Percentiles rank a stretch among this genome's conserved stretches.
phyloP scores from a whole-genome alignment of 108 stramenopile genomes.

The Skeletonema marinoi region DNA sequence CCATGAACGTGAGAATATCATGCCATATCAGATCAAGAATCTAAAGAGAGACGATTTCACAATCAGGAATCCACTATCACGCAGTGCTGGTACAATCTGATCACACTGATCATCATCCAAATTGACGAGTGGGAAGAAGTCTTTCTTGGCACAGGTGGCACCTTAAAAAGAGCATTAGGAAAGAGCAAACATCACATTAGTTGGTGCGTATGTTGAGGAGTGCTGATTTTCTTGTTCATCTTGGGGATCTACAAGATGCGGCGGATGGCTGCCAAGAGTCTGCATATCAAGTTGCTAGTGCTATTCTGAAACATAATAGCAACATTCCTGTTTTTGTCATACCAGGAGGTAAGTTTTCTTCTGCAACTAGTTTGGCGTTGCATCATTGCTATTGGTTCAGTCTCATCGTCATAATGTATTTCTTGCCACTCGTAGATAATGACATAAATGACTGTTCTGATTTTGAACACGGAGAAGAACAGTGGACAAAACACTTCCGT shows the following conservation, averaged over 20 bases:
- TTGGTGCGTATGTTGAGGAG: too few species aligned
- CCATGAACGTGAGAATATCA: constrained; percentile 6
- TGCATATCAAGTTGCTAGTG: constrained; percentile 12
- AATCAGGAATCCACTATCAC: constrained; percentile 64
- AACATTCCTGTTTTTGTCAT: constrained; percentile 47
- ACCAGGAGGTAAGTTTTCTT: constrained; percentile 14
- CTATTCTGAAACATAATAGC: constrained; percentile 45
- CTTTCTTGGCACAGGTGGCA: not conserved
- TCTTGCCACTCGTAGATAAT: constrained; percentile 30
- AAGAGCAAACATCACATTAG: not conserved
- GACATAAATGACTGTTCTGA: constrained; percentile 60
- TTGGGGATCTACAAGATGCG: constrained; percentile 51
- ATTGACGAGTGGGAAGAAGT: constrained; percentile 26
- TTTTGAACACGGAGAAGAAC: constrained; percentile 13
- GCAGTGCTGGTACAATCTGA: constrained; percentile 30
- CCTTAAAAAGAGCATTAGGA: not conserved
- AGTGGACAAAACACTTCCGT: constrained; percentile 36
- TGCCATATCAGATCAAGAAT: not conserved
- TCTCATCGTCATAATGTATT: not conserved
- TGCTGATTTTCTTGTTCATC: constrained; percentile 56
- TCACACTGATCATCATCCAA: constrained; percentile 3
- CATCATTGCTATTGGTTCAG: not conserved
- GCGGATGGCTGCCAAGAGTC: not conserved
- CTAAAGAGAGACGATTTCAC: constrained; percentile 48
- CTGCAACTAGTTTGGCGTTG: not conserved